Evolutionary conservation across 371 early-diverging fungal species (phyloP), one percentile per base, ranked within the genome.

Genomic region (Syncephalastrum contaminatum): DNA sequence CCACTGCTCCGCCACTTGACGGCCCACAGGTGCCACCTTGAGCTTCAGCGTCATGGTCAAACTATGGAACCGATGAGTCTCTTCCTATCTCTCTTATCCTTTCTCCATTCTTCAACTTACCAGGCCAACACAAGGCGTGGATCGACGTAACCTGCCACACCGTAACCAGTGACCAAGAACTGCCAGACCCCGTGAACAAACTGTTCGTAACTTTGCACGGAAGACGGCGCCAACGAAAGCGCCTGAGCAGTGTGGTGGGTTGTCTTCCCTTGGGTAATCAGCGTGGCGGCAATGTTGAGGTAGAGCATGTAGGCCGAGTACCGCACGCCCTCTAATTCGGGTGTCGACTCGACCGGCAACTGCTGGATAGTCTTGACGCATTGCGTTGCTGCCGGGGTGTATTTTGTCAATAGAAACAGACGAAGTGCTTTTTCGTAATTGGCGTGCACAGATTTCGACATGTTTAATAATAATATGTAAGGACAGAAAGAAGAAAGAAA

Each of bases 1-100:
- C 76, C 76, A 75, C 39, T 59, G 51, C 20, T 75, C 76, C 16
- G 59, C 63, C 7, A 66, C 43, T 21, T 66, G 66, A 54, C 62
- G 70, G 2, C 70, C 77, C 6, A 68, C 69, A 14, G 19, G 40
- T 12, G 56, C 53, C 15, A 60, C 66, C 30, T 67, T 16, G n/a
- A 66, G 24, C 40, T 65, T 56, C 4, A 71, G 19, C 3, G 63
- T 49, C 72, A 77, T 61, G 8, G 54, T 48, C 47, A 77, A 24
- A 44, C 77, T 73, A 62, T 15, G 1, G 43, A 24, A 47, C 44
- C 19, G 5, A 54, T n/a, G n/a, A 18, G 36, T 2, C 36, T 1
- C 8, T 42, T 59, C 40, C 16, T 24, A 1, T 25, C 5, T 44
- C 18, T 49, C 40, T 15, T 12, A 13, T 2, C 2, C 13, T n/a